Percentiles rank a stretch among this genome's conserved stretches.
phyloP scores from a whole-genome alignment of 345 rosid species.

The Moringa oleifera region DNA sequence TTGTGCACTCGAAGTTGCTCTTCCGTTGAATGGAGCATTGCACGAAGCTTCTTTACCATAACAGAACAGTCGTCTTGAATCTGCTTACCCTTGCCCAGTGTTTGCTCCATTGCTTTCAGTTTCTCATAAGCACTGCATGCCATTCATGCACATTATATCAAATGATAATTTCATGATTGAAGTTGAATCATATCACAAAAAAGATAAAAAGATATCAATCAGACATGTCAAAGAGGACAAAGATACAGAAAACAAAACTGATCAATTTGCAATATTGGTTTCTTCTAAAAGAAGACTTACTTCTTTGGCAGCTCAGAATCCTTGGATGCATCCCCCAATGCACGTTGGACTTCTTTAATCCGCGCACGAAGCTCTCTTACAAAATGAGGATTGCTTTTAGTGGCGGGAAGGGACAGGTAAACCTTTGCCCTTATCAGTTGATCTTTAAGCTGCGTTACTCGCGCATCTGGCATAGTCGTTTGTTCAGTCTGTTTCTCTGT shows the following conservation, averaged over 20 bases:
- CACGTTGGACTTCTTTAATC: conserved; percentile 75
- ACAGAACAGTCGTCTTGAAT: conserved; percentile 87
- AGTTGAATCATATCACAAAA: not conserved
- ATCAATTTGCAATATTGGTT: not conserved
- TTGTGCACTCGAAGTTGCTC: conserved; percentile 95
- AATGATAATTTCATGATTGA: not conserved
- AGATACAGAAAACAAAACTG: not conserved
- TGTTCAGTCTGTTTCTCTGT: conserved; percentile 32
- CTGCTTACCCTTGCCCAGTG: conserved; percentile 77
- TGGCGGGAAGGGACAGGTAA: conserved; percentile 77
- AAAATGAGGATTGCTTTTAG: conserved; percentile 58
- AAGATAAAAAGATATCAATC: not conserved
- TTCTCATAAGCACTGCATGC: conserved; percentile 61
- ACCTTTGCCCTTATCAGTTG: conserved; percentile 89
- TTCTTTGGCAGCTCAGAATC: conserved; percentile 75
- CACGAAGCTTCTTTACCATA: conserved; percentile 84
- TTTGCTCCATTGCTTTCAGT: conserved; percentile 80
- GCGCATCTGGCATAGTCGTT: conserved; percentile 47
- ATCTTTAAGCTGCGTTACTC: conserved; percentile 73
- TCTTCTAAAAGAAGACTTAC: conserved; percentile 34
- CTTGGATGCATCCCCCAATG: conserved; percentile 64
- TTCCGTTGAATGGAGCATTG: conserved; percentile 94
- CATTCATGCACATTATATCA: conserved; percentile 7
- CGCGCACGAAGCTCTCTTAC: conserved; percentile 82
- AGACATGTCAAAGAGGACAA: not conserved